Evolutionary conservation across 306 rosid species (phyloP).

Genomic region (Quercus agrifolia): DNA sequence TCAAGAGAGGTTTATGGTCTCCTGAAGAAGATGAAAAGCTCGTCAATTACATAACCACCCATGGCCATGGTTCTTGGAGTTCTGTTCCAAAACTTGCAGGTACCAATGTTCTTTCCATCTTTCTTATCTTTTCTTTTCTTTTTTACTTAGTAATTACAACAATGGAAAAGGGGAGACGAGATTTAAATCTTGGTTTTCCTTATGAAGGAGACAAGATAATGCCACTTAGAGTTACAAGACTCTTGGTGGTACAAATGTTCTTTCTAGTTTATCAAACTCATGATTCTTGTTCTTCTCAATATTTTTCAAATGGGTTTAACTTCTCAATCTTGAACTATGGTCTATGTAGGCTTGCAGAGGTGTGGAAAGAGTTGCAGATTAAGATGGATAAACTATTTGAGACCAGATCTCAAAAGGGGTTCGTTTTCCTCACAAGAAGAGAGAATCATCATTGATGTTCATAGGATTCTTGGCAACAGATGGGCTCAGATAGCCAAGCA

Average conservation of each 20-base stretch:
- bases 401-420: constrained; percentile 85
- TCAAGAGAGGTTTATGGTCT: constrained; percentile 90
- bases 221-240: too few relatives aligned
- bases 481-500: constrained; percentile 99
- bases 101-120: constrained; percentile 11
- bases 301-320: not conserved
- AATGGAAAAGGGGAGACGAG: too few relatives aligned
- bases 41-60: constrained; percentile 39
- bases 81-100: constrained; percentile 79
- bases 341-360: constrained; percentile 57
- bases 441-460: constrained; percentile 68
- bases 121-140: too few relatives aligned
- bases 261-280: not conserved
- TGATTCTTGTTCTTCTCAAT: not conserved
- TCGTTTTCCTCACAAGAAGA: constrained; percentile 74
- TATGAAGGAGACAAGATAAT: too few relatives aligned
- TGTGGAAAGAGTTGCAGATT: constrained; percentile 92
- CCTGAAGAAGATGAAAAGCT: constrained; percentile 96
- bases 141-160: too few relatives aligned
- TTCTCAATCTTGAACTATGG: not conserved
- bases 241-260: constrained; percentile 45
- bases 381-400: constrained; percentile 83
- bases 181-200: too few relatives aligned
- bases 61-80: constrained; percentile 80
- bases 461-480: constrained; percentile 81